phyloP scores from a whole-genome alignment of 805 yeast species.

The Komagataella phaffii region DNA sequence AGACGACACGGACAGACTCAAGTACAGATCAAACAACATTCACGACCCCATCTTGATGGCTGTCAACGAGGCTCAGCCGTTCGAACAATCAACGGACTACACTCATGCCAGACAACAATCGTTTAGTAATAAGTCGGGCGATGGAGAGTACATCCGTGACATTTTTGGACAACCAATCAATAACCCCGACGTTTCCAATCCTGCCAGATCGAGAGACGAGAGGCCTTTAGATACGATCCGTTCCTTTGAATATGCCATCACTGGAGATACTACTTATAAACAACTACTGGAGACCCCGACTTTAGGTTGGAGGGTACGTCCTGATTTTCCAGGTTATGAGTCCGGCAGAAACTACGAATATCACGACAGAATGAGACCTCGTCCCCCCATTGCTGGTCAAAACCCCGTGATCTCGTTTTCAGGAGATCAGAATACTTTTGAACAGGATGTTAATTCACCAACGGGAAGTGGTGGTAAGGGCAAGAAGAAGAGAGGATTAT shows the following conservation, averaged over 20 bases:
- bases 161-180: slow-evolving; percentile 74
- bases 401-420: slow-evolving; percentile 4
- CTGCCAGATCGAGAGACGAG: slow-evolving; percentile 87
- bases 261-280: slow-evolving; percentile 71
- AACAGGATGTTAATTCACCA: slow-evolving; percentile 26
- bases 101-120: slow-evolving; percentile 20
- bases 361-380: slow-evolving; percentile 7
- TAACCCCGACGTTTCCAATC: slow-evolving; percentile 82
- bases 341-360: slow-evolving; percentile 19
- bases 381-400: slow-evolving; percentile 2
- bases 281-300: slow-evolving; percentile 70
- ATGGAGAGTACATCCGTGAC: slow-evolving; percentile 54
- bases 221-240: slow-evolving; percentile 95
- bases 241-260: slow-evolving; percentile 84
- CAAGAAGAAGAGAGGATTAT: slow-evolving; percentile 72
- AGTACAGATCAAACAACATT: slow-evolving; percentile 53
- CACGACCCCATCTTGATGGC: slow-evolving; percentile 91
- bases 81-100: slow-evolving; percentile 41
- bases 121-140: slow-evolving; percentile 19
- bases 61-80: slow-evolving; percentile 92
- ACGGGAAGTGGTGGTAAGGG: slow-evolving; percentile 23
- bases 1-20: slow-evolving; percentile 39
- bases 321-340: slow-evolving; percentile 50
- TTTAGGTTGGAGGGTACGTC: slow-evolving; percentile 79
- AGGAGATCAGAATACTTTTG: slow-evolving; percentile 2